These are phyloP conservation scores for Colletotrichum lindemuthianum DNA, from an alignment of 2,329 filamentous ascomycete genomes.

Conservation along the genomic window DNA sequence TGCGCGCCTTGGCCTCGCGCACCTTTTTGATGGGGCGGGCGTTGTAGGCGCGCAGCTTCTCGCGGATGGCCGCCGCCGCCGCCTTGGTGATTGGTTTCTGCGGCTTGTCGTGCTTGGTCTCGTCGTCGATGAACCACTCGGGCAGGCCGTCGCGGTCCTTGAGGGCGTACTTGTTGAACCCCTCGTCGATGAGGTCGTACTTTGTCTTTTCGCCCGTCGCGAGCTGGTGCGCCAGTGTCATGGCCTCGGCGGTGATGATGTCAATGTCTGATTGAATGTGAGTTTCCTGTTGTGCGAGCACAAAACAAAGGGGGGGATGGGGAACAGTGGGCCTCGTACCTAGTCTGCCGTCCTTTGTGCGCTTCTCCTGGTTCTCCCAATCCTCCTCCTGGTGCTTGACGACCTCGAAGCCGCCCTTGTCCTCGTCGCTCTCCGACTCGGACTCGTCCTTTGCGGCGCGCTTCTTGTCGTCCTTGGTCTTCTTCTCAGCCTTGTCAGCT, in stretches of 20 bases:
- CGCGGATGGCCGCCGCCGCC: constrained; percentile 90
- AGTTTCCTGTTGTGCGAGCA: constrained; percentile 25
- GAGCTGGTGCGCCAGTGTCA: constrained; percentile 94
- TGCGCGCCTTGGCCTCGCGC: constrained; percentile 92
- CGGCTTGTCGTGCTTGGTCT: constrained; percentile 81
- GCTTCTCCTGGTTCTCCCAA: constrained; percentile 75
- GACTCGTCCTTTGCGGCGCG: constrained; percentile 45
- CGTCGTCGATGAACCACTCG: constrained; percentile 98
- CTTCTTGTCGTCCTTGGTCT: constrained; percentile 49
- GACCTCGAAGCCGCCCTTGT: constrained; percentile 68
- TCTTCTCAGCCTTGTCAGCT: constrained; percentile 38
- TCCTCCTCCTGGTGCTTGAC: constrained; percentile 66
- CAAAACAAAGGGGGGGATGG: background rate
- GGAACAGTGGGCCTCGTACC: constrained; percentile 53
- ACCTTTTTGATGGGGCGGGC: constrained; percentile 99
- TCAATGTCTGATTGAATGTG: constrained; percentile 76
- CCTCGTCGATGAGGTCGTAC: constrained; percentile 85
- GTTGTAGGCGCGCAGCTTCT: constrained; percentile 92
- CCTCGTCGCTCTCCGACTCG: constrained; percentile 49
- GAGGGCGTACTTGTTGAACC: constrained; percentile 92
- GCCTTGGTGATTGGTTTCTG: constrained; percentile 93
- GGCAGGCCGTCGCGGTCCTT: constrained; percentile 91
- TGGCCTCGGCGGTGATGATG: constrained; percentile 99
- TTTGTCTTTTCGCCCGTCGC: constrained; percentile 86
- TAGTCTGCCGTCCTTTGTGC: constrained; percentile 69